Base-by-base conservation (phyloP, 1,284 basidiomycete species). In the Heterobasidion irregulare region DNA sequence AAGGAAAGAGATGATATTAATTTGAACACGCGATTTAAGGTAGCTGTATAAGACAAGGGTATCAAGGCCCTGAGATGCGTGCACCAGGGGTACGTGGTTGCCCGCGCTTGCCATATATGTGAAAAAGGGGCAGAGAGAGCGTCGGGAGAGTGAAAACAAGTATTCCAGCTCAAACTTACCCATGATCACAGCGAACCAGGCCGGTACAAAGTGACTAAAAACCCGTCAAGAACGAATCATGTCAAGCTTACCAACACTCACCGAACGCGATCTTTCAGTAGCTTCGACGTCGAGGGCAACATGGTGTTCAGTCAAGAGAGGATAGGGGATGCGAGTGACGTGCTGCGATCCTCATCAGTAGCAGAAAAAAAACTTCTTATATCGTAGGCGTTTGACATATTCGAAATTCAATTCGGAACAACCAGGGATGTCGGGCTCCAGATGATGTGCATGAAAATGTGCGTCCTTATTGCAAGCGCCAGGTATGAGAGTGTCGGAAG, bases 131-230 rank as follows among this genome's bases (percentile, higher is more conserved):
- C 26, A 26, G 3, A 26, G 26, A 5, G 4, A 26, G 4, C 26
- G 26, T 26, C 4, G 26, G 26, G 4, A 26, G 4, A 26, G n/a
- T 2, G 16, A 15, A 9, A 35, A 33, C 2, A 35, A 36, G 36
- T n/a, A 8, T 35, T 12, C 32, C 16, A 49, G 8, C 2, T 8
- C 26, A 34, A n/a, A 41, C 71, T 57, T 47, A 79, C 80, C 80
- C 79, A 82, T 82, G 33, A 67, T 75, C 26, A 74, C 72, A 36
- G 80, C 72, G 62, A 78, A 80, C 70, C 80, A 77, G 46, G 73
- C 73, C 41, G 80, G 79, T 15, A 76, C 69, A 54, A 77, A 77
- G 58, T 73, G 62, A 44, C 72, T 72, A 35, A 8, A 47, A 16
- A 2, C 1, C 26, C 15, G 16, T 16, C 7, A 32, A 43, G 2